Percentiles rank a stretch among this genome's conserved stretches.
phyloP scores from a whole-genome alignment of 345 rosid genomes.

The Populus deltoides region DNA sequence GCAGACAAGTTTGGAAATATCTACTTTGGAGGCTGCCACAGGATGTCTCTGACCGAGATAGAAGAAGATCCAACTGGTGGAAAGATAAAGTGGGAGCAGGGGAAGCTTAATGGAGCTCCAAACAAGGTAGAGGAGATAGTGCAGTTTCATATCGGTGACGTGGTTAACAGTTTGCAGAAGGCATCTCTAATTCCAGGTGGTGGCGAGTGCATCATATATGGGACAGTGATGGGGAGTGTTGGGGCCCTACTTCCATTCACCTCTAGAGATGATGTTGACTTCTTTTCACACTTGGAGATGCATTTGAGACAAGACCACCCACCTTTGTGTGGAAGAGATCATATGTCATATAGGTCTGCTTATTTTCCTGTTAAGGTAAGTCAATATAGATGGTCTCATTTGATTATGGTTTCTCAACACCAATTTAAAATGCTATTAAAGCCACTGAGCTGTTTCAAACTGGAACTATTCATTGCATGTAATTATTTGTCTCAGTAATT shows the following conservation, averaged over 20 bases:
- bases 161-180: conserved; percentile 77
- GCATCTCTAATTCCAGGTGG: conserved; percentile 94
- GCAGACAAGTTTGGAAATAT: conserved; percentile 94
- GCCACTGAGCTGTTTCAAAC: not conserved
- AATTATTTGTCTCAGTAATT: not conserved
- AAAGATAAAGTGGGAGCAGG: conserved; percentile 98
- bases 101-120: conserved; percentile 94
- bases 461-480: not conserved
- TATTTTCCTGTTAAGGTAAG: conserved; percentile 94
- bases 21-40: conserved; percentile 82
- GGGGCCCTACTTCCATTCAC: conserved; percentile 92
- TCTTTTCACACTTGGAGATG: conserved; percentile 98
- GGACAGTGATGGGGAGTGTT: conserved; percentile 92
- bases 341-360: conserved; percentile 91
- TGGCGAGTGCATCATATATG: conserved; percentile 81
- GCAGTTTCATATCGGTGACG: conserved; percentile 91
- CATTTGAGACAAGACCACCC: conserved; percentile 95
- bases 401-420: not conserved
- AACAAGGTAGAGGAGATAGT: conserved; percentile 94
- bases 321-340: conserved; percentile 89
- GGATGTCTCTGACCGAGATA: conserved; percentile 92
- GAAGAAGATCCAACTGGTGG: conserved; percentile 99
- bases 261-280: conserved; percentile 92
- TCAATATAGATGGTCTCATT: not conserved
- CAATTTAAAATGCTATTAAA: not conserved